A percentile compares a stretch with the other conserved stretches of the same genome.
Evolutionary conservation across 2,329 filamentous ascomycete species (phyloP).

Genomic region (Lasiodiplodia sp.): DNA sequence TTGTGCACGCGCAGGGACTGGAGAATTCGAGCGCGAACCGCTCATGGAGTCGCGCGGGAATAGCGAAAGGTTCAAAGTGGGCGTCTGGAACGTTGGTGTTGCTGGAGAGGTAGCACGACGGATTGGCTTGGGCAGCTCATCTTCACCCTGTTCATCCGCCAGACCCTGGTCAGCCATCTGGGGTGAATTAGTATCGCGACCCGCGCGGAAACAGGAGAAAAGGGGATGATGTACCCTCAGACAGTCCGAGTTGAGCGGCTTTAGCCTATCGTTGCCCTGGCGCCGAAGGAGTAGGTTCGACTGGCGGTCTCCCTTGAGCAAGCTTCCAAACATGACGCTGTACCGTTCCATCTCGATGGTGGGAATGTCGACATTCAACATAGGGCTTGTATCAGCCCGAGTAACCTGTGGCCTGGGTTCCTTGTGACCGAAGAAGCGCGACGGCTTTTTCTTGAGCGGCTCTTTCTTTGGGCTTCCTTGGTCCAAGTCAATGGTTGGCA

Average conservation of each 20-base stretch:
- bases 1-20: neutral
- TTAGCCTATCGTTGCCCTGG: conserved; percentile 45
- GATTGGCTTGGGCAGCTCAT: conserved; percentile 36
- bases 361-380: conserved; percentile 80
- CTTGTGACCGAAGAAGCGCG: conserved; percentile 25
- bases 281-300: conserved; percentile 45
- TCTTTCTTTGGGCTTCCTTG: conserved; percentile 35
- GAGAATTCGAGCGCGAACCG: conserved; percentile 12
- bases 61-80: conserved; percentile 11
- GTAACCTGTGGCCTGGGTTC: conserved; percentile 24
- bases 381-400: conserved; percentile 37
- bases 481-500: conserved; percentile 33
- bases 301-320: conserved; percentile 61
- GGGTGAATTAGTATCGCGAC: conserved; percentile 9
- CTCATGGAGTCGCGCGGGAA: conserved; percentile 27
- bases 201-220: neutral
- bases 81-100: conserved; percentile 35
- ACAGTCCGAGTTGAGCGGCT: conserved; percentile 42
- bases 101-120: conserved; percentile 44
- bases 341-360: conserved; percentile 84
- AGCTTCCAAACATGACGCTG: conserved; percentile 87
- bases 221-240: conserved; percentile 39
- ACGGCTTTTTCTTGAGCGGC: conserved; percentile 15
- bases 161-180: conserved; percentile 16
- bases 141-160: conserved; percentile 32